These are phyloP conservation scores for Tuber aestivum DNA, from an alignment of 495 filamentous ascomycete species.

Conservation along the genomic window DNA sequence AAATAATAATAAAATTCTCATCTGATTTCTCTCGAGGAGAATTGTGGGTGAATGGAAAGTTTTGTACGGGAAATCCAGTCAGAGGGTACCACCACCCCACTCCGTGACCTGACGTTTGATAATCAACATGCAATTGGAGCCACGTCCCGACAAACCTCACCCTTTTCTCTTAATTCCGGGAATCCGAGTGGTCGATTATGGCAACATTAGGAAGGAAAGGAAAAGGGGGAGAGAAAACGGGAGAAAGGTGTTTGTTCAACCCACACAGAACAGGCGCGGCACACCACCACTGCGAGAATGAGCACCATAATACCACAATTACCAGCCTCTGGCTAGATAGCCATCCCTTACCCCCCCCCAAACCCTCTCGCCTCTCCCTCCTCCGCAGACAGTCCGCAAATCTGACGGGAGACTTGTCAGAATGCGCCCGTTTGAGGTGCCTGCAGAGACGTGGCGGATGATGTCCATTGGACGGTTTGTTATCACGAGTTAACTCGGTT, in stretches of 20 bases:
- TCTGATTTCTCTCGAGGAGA: conserved; percentile 10
- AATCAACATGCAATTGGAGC: conserved; percentile 30
- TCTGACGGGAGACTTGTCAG: conserved; percentile 4
- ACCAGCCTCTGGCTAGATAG: neutral
- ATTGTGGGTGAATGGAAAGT: neutral
- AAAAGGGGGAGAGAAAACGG: neutral
- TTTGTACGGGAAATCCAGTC: conserved; percentile 7
- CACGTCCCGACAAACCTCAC: conserved; percentile 19
- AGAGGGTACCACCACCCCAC: conserved; percentile 11
- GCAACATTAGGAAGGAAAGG: neutral
- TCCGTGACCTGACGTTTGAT: conserved; percentile 12
- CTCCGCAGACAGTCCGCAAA: neutral
- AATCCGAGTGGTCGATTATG: conserved; percentile 20
- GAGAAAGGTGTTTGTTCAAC: neutral
- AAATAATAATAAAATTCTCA: conserved; percentile 4
- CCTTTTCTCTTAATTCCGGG: conserved; percentile 4
- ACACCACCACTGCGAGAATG: neutral
- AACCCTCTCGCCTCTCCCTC: neutral
- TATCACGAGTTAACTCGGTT: neutral
- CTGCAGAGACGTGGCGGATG: conserved; percentile 5
- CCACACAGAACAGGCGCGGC: neutral
- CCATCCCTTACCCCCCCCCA: neutral
- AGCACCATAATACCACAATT: neutral
- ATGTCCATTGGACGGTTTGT: neutral
- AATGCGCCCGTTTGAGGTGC: neutral